These are phyloP conservation scores for Teratosphaeria gauchensis DNA, from an alignment of 2,329 filamentous ascomycete genomes.

Conservation along the genomic window DNA sequence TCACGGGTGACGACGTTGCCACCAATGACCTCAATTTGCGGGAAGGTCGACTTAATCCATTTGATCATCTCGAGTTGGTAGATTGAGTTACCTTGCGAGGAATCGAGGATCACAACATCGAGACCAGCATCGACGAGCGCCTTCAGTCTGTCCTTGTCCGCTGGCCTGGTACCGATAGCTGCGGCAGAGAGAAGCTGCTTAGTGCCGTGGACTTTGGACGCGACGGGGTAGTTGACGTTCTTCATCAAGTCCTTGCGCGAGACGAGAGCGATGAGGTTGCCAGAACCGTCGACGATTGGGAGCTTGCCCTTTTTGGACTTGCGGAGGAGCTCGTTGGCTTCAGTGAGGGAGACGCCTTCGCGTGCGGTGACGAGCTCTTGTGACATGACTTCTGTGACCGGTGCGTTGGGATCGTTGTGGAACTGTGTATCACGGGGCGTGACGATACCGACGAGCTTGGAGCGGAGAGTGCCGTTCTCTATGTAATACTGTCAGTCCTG, in stretches of 20 bases:
- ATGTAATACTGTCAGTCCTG: conserved; percentile 11
- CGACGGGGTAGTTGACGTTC: conserved; percentile 93
- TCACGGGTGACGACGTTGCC: conserved; percentile 98
- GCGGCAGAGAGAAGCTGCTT: conserved; percentile 96
- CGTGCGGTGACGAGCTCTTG: conserved; percentile 85
- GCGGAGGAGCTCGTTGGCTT: conserved; percentile 88
- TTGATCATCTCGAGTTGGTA: conserved; percentile 99
- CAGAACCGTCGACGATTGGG: conserved; percentile 40
- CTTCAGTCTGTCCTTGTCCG: conserved; percentile 78
- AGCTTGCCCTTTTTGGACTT: conserved; percentile 86
- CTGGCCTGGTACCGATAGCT: conserved; percentile 86
- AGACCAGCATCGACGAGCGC: conserved; percentile 89
- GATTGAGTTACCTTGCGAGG: conserved; percentile 95
- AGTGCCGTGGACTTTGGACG: conserved; percentile 90
- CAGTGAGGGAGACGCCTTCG: conserved; percentile 68
- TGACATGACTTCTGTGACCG: conserved; percentile 87
- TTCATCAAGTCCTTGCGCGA: conserved; percentile 95
- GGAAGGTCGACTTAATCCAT: conserved; percentile 82
- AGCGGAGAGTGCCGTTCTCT: conserved; percentile 89
- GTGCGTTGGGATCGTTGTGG: conserved; percentile 61
- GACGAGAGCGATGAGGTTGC: conserved; percentile 65
- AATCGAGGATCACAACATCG: conserved; percentile 91
- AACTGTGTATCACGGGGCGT: conserved; percentile 98
- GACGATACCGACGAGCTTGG: conserved; percentile 93
- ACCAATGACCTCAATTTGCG: conserved; percentile 84